Percentiles rank a stretch among this genome's conserved stretches.
phyloP scores from a whole-genome alignment of 257 asterid species.

The Osmanthus fragrans region DNA sequence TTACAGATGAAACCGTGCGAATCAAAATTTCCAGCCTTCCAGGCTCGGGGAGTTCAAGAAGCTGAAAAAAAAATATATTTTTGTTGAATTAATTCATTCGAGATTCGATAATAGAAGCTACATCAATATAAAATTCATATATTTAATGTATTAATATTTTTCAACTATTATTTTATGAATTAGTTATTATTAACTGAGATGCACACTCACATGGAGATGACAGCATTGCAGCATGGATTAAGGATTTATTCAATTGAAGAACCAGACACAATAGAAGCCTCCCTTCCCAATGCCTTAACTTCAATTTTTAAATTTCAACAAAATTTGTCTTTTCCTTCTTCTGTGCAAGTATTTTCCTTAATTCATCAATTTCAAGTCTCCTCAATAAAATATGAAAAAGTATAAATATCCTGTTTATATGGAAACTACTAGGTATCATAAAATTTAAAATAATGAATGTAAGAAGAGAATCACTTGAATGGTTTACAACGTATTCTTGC shows the following conservation, averaged over 20 bases:
- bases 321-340: conserved; percentile 14
- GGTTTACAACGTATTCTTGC: no score
- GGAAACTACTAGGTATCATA: no score
- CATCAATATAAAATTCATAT: background rate
- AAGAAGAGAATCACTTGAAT: no score
- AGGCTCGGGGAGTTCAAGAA: conserved; percentile 56
- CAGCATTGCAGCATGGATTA: conserved; percentile 45
- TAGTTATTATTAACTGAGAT: conserved; percentile 31
- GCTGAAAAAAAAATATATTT: conserved; percentile 41
- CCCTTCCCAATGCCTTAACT: conserved; percentile 35
- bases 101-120: conserved; percentile 49
- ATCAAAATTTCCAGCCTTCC: conserved; percentile 56
- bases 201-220: conserved; percentile 51
- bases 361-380: no score
- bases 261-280: conserved; percentile 56
- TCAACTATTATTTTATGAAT: conserved; percentile 15
- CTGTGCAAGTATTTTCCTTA: no score
- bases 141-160: conserved; percentile 10
- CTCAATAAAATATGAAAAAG: no score
- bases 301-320: conserved; percentile 3
- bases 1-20: conserved; percentile 32
- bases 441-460: no score
- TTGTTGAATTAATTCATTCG: conserved; percentile 34
- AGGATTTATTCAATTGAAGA: conserved; percentile 31
- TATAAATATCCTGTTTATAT: no score